Evolutionary conservation across 495 filamentous ascomycete species (phyloP).

Genomic region (Aspergillus coremiiformis): DNA sequence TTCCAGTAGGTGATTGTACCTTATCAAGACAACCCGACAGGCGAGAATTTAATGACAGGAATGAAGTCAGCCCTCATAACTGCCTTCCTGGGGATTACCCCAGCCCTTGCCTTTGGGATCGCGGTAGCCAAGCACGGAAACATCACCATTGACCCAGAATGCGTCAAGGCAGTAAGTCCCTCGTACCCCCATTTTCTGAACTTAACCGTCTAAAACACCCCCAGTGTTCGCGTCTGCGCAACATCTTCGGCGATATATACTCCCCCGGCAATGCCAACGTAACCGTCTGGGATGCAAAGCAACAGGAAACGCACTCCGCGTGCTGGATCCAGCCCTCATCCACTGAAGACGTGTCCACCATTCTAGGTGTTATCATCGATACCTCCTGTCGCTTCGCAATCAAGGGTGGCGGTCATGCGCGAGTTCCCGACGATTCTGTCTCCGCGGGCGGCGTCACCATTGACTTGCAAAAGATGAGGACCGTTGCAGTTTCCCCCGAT

Average conservation of each 20-base stretch:
- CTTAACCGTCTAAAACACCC: neutral
- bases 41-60: too few relatives aligned
- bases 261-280: neutral
- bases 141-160: neutral
- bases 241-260: neutral
- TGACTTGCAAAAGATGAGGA: constrained; percentile 37
- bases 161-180: neutral
- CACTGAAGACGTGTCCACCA: neutral
- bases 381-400: constrained; percentile 29
- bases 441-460: constrained; percentile 33
- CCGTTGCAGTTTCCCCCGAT: constrained; percentile 31
- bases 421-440: constrained; percentile 12
- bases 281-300: constrained; percentile 8
- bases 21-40: too few relatives aligned
- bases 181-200: neutral
- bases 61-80: too few relatives aligned
- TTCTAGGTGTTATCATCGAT: neutral
- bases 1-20: too few relatives aligned
- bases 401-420: constrained; percentile 34
- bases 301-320: constrained; percentile 1
- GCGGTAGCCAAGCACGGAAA: too few relatives aligned
- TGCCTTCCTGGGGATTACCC: too few relatives aligned
- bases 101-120: too few relatives aligned
- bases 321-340: neutral
- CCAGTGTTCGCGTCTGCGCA: neutral